These are phyloP conservation scores for Trichosporon inkin DNA, from an alignment of 1,284 basidiomycete genomes.

Conservation along the genomic window DNA sequence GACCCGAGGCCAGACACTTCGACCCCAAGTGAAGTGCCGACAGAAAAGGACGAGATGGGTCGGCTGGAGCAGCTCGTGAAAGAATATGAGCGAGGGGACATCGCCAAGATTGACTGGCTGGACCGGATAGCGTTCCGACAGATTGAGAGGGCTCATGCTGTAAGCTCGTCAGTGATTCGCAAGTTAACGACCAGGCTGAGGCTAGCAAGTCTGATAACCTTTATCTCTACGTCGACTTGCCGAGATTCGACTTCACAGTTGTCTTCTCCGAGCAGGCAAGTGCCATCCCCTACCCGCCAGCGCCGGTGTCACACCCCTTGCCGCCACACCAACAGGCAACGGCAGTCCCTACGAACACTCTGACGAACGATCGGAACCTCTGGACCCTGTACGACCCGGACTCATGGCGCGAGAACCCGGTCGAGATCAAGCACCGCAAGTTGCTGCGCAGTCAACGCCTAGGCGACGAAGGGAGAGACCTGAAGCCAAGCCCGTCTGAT, in stretches of 20 bases:
- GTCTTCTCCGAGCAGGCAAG: conserved; percentile 77
- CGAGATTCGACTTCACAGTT: conserved; percentile 97
- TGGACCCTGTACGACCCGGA: conserved; percentile 95
- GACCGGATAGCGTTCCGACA: conserved; percentile 87
- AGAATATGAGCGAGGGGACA: conserved; percentile 89
- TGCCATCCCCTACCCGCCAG: conserved; percentile 37
- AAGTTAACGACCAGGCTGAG: conserved; percentile 60
- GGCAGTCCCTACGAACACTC: conserved; percentile 36
- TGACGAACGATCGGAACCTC: conserved; percentile 62
- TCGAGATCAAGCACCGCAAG: conserved; percentile 93
- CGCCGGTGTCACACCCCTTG: conserved; percentile 45
- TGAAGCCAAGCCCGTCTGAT: conserved; percentile 94
- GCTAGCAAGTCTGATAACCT: conserved; percentile 82
- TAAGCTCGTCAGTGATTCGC: conserved; percentile 48
- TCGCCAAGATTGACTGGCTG: conserved; percentile 93
- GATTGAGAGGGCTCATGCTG: conserved; percentile 88
- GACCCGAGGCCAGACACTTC: conserved; percentile 75
- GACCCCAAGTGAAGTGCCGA: conserved; percentile 76
- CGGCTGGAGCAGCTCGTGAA: conserved; percentile 93
- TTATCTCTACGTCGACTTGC: conserved; percentile 91
- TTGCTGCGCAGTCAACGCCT: conserved; percentile 91
- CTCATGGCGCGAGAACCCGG: conserved; percentile 77
- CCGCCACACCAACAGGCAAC: conserved; percentile 32
- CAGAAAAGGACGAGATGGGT: conserved; percentile 78
- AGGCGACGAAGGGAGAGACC: conserved; percentile 87